Evolutionary conservation across 2,329 filamentous ascomycete genomes (phyloP), one percentile per base, ranked within the genome.

Genomic region (Metarhizium robertsii): DNA sequence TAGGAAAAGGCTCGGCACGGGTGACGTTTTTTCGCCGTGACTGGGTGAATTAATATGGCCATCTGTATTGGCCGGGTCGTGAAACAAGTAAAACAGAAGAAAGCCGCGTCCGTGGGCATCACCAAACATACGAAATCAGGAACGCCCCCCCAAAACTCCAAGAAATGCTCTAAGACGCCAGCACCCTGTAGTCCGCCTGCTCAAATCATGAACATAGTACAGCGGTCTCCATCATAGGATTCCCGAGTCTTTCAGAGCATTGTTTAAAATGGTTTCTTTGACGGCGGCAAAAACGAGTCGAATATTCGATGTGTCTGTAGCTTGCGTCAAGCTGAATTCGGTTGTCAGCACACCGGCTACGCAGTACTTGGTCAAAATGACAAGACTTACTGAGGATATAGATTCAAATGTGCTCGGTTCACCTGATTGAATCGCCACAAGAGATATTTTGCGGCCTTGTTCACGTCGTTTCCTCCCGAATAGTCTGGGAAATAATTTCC

Each of bases 371-470:
- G 10, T 2, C 30, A 43, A 8, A 38, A 10, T 34, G n/a, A 45
- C n/a, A 20, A 25, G 29, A 59, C 90, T 74, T 82, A 96, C 94
- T 99, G 94, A 69, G 94, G 94, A 71, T 97, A 99, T 54, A 99
- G 79, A 67, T 97, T 97, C 48, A 99, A 78, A 72, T 97, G 92
- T 52, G 92, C 92, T 57, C 94, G 80, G 69, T 99, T 99, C 60
- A 99, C 94, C 73, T 99, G 94, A 65, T 97, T 99, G 71, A 99
- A 99, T 66, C 94, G 85, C 94, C 94, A 99, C 8, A 99, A 79
- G 34, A 99, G 79, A 67, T 99, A 99, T 71, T 99, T 99, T 55
- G 94, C 94, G 5, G 94, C 94, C 69, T 95, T 90, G 71, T 97
- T 97, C 66, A 97, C 92, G 71, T 99, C 94, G 70, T 95, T 95